Evolutionary conservation across 1,139 yeast species (phyloP).

Genomic region (Candida sanyaensis): DNA sequence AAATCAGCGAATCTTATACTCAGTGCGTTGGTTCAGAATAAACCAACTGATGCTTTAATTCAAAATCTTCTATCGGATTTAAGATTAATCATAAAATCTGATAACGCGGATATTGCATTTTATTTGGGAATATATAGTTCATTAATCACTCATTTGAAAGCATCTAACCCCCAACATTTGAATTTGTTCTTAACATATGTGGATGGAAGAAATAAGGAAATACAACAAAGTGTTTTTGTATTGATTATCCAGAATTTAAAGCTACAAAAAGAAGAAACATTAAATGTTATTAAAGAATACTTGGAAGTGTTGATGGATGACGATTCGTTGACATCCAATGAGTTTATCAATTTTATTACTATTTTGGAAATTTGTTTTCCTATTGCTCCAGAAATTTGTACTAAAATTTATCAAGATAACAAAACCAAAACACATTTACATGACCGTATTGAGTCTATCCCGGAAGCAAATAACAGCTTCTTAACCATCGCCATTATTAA

Average conservation of each 20-base stretch:
- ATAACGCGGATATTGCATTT: slow-evolving; percentile 5
- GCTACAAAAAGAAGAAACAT: slow-evolving; percentile 16
- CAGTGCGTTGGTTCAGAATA: not conserved
- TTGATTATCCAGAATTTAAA: slow-evolving; percentile 28
- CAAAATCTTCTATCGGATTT: slow-evolving; percentile 17
- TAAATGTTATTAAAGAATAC: slow-evolving; percentile 23
- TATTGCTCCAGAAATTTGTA: slow-evolving; percentile 23
- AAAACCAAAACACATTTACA: slow-evolving; percentile 20
- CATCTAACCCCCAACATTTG: slow-evolving; percentile 24
- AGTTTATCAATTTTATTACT: slow-evolving; percentile 24
- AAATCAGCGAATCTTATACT: slow-evolving; percentile 12
- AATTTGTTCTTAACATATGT: slow-evolving; percentile 24
- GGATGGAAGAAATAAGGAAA: slow-evolving; percentile 16
- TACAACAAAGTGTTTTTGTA: slow-evolving; percentile 24
- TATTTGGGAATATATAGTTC: slow-evolving; percentile 16
- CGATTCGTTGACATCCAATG: slow-evolving; percentile 11
- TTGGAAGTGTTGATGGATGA: slow-evolving; percentile 27
- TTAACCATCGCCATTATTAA: slow-evolving; percentile 18
- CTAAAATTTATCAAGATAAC: slow-evolving; percentile 22
- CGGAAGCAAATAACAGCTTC: not conserved
- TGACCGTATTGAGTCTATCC: not conserved
- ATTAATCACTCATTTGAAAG: slow-evolving; percentile 18
- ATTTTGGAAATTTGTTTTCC: slow-evolving; percentile 27
- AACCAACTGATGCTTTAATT: slow-evolving; percentile 6
- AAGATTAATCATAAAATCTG: slow-evolving; percentile 12